Conservation (phyloP, 495 filamentous ascomycete species). For the Lichina pygmaea region DNA sequence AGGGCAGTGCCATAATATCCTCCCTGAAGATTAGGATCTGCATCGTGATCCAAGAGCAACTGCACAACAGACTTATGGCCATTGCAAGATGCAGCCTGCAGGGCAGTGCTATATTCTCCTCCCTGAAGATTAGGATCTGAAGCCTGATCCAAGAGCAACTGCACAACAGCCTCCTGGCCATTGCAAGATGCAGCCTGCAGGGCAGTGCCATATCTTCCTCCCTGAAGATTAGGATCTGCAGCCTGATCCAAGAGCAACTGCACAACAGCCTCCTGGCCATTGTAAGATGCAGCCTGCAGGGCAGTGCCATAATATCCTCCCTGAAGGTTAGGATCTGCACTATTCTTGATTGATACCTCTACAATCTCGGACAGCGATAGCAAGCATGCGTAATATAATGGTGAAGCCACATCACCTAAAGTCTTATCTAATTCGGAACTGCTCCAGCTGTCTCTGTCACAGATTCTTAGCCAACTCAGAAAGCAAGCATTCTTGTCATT, state of each 20-base stretch:
- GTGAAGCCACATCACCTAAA: not conserved
- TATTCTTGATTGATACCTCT: not conserved
- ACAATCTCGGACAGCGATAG: not conserved
- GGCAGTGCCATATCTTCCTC: conserved; percentile 6
- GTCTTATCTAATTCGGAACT: not conserved
- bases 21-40: conserved; percentile 6
- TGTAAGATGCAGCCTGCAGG: conserved; percentile 1
- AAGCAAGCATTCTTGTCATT: not conserved
- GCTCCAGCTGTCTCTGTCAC: not conserved
- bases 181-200: conserved; percentile 6
- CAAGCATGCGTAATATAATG: not conserved
- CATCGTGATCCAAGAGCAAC: conserved; percentile 2
- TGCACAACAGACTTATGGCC: not conserved
- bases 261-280: not conserved
- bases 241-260: conserved; percentile 5
- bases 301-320: conserved; percentile 5
- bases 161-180: not conserved
- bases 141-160: conserved; percentile 4
- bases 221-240: conserved; percentile 7
- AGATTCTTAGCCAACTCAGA: not conserved
- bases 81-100: conserved; percentile 5
- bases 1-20: conserved; percentile 6
- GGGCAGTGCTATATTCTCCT: conserved; percentile 5
- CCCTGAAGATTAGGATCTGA: conserved; percentile 7
- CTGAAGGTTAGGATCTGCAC: conserved; percentile 2